Conservation (phyloP, 169 alveolate genomes). For the Prorocentrum cordatum region DNA sequence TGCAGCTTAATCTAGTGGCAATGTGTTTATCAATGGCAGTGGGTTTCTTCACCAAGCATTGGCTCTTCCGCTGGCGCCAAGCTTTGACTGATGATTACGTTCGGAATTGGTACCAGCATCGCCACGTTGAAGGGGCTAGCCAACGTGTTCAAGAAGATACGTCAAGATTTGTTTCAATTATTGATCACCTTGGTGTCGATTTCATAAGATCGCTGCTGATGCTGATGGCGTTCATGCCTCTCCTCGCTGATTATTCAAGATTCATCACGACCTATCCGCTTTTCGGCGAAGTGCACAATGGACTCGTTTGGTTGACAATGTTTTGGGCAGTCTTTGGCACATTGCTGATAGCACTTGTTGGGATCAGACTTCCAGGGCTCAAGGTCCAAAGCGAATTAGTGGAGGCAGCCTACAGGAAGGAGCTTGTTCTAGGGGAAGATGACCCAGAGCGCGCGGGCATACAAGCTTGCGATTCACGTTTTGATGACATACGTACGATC, state of each 20-base stretch:
- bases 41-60: constrained; percentile 29
- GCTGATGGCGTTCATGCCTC: background rate
- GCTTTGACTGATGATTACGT: constrained; percentile 25
- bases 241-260: background rate
- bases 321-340: constrained; percentile 36
- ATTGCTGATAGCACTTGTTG: background rate
- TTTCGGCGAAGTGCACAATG: background rate
- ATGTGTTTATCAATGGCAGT: background rate
- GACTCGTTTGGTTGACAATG: background rate
- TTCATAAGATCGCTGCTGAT: background rate
- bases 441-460: background rate
- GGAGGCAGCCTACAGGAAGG: constrained; percentile 49
- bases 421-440: constrained; percentile 28
- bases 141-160: constrained; percentile 50
- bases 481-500: constrained; percentile 1
- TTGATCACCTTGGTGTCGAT: background rate
- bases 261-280: too few relatives aligned
- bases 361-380: constrained; percentile 28
- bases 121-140: constrained; percentile 31
- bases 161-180: background rate
- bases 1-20: background rate
- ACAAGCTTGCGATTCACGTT: background rate
- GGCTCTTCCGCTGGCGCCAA: constrained; percentile 52
- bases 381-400: constrained; percentile 23
- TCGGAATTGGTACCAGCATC: background rate